These are phyloP conservation scores for Hemileccinum impolitum DNA, from an alignment of 768 basidiomycete species.

Conservation along the genomic window DNA sequence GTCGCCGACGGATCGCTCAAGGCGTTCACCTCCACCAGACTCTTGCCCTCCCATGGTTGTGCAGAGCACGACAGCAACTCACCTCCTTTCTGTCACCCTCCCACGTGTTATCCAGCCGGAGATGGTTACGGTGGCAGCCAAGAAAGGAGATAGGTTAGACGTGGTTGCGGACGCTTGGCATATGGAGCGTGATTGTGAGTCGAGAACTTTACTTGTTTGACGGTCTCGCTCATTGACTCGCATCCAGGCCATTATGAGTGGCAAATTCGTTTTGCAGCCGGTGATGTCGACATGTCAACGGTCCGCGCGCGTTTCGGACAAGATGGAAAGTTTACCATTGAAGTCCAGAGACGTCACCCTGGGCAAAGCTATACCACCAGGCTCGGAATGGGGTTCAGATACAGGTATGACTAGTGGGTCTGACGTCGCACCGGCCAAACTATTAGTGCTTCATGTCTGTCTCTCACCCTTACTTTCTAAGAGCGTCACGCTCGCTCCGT, in stretches of 20 bases:
- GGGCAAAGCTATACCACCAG: slow-evolving; percentile 26
- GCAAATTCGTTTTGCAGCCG: slow-evolving; percentile 51
- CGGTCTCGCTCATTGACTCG: slow-evolving; percentile 3
- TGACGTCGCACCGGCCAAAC: background rate
- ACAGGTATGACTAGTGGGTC: slow-evolving; percentile 22
- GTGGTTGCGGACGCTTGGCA: slow-evolving; percentile 65
- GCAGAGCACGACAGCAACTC: slow-evolving; percentile 36
- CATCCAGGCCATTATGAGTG: slow-evolving; percentile 57
- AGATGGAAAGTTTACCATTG: slow-evolving; percentile 45
- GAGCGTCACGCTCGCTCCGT: slow-evolving; percentile 5
- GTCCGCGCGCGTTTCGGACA: slow-evolving; percentile 49
- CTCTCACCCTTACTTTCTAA: background rate
- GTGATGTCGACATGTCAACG: slow-evolving; percentile 52
- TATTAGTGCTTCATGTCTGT: slow-evolving; percentile 4
- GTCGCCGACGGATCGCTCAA: slow-evolving; percentile 30
- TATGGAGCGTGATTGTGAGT: slow-evolving; percentile 57
- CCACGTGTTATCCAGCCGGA: slow-evolving; percentile 49
- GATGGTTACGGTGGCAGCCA: slow-evolving; percentile 63
- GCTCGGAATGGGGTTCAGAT: slow-evolving; percentile 29
- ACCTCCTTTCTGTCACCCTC: slow-evolving; percentile 48
- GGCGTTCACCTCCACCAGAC: slow-evolving; percentile 31
- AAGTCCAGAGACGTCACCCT: slow-evolving; percentile 34
- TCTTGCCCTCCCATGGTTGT: slow-evolving; percentile 45
- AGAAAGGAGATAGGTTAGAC: slow-evolving; percentile 53
- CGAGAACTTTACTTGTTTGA: background rate